Percentiles rank a stretch among this genome's conserved stretches.
Evolutionary conservation across 2,329 filamentous ascomycete genomes (phyloP).

Genomic region (Colletotrichum tamarilloi): DNA sequence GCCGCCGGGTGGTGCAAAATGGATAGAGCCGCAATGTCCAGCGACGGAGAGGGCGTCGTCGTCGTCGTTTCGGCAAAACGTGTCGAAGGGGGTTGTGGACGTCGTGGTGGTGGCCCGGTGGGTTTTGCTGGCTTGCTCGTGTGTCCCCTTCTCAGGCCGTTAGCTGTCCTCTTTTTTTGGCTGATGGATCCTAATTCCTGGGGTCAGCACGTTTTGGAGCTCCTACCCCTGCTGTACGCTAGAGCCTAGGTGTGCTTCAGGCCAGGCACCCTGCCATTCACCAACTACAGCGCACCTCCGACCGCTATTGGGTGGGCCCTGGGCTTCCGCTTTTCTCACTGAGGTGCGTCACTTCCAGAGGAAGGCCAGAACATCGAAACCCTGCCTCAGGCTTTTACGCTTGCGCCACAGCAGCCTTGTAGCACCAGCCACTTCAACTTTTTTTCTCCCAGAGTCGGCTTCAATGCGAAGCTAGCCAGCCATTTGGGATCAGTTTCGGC

Average conservation of each 20-base stretch:
- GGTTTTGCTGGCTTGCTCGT: conserved; percentile 30
- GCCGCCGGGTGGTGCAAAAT: conserved; percentile 17
- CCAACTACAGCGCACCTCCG: conserved; percentile 1
- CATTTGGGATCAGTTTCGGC: conserved; percentile 3
- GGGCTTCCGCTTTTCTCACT: not conserved
- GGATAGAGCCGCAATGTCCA: conserved; percentile 32
- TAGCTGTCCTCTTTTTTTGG: conserved; percentile 43
- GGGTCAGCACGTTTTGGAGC: conserved; percentile 36
- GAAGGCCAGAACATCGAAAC: not conserved
- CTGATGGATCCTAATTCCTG: conserved; percentile 35
- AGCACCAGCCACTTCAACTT: conserved; percentile 26
- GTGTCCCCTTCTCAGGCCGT: conserved; percentile 37
- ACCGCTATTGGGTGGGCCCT: not conserved
- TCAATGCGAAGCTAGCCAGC: conserved; percentile 16
- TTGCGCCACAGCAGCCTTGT: conserved; percentile 29
- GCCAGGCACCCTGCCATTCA: conserved; percentile 8
- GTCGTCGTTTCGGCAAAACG: conserved; percentile 27
- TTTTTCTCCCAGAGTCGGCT: conserved; percentile 2
- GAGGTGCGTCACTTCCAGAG: not conserved
- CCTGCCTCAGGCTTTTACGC: conserved; percentile 12
- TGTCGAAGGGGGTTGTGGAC: not conserved
- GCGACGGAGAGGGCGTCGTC: conserved; percentile 34
- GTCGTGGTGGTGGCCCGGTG: conserved; percentile 22
- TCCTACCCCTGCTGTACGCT: conserved; percentile 34
- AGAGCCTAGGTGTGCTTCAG: conserved; percentile 9